phyloP scores from a whole-genome alignment of 352 stramenopile genomes.

The Phytopythium sindhum region DNA sequence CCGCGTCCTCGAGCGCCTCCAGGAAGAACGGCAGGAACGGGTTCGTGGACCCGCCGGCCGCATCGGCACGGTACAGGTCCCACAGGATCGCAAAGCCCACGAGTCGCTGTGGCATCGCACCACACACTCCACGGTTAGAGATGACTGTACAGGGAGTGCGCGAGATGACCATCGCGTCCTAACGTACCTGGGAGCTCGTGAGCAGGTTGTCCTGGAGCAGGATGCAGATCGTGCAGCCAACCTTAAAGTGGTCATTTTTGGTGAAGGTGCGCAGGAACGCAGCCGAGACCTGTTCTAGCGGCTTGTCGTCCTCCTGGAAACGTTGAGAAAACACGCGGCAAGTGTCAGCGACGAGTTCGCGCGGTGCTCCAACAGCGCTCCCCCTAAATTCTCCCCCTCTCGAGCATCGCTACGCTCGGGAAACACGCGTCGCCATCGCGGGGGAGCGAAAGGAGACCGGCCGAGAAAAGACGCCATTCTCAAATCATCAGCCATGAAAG shows the following conservation, averaged over 20 bases:
- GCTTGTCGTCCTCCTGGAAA: constrained; percentile 77
- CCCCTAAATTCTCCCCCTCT: neutral
- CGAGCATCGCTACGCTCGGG: neutral
- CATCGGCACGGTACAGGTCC: constrained; percentile 83
- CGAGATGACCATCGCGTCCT: neutral
- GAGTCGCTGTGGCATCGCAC: constrained; percentile 45
- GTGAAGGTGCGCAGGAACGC: constrained; percentile 78
- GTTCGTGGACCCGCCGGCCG: constrained; percentile 52
- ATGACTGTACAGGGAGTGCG: neutral
- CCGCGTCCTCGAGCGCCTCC: constrained; percentile 67
- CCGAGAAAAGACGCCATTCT: neutral
- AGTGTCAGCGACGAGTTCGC: constrained; percentile 10
- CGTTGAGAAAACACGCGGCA: neutral
- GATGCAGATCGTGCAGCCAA: constrained; percentile 89
- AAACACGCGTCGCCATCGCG: neutral
- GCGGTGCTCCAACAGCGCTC: neutral
- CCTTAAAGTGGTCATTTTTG: constrained; percentile 89
- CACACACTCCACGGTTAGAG: neutral
- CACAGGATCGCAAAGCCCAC: constrained; percentile 85
- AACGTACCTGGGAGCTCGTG: constrained; percentile 76
- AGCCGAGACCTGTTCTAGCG: constrained; percentile 64
- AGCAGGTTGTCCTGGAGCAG: constrained; percentile 89
- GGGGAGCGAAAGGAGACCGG: neutral
- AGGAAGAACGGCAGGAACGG: constrained; percentile 88
- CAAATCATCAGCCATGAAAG: neutral